Base-by-base conservation (phyloP, 108 stramenopile genomes). In the Pseudonitzschia multiseries region DNA sequence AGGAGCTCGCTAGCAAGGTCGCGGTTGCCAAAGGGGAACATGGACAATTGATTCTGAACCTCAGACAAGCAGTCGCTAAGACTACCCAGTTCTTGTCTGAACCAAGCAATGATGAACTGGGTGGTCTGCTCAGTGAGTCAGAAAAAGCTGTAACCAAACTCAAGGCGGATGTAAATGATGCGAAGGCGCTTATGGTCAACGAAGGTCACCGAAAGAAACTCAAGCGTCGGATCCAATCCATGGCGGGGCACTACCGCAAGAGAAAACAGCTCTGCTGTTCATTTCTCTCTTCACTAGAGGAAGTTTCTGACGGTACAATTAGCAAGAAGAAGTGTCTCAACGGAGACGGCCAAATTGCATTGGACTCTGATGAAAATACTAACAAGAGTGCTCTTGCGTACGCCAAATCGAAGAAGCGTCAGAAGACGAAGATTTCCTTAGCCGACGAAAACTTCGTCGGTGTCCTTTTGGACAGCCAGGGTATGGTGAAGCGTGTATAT, bases 331-430 rank as follows among this genome's bases (percentile, higher is more conserved):
- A 94, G 65, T 88, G 85, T 62, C 63, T 87, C 33, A 73, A 43
- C 8, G 89, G 90, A 6, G 90, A 91, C 27, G 93, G 93, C 8
- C 89, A 75, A n/a, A 86, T 94, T 32, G 82, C 84, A 13, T 74
- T 91, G 31, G 93, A 93, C 22, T 40, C 83, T 5, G 93, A 94
- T 50, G 90, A 94, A 61, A 68, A 40, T 2, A 84, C 72, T 24
- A 73, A 83, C 36, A 82, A 81, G 50, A 79, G 77, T 18, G 83
- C 87, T 9, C 60, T 77, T 12, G 76, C 77, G 5, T 90, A 60
- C 52, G 80, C 74, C 17, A 70, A 71, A 57, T 50, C 75, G 17
- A 83, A 85, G 60, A 53, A 26, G 21, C 18, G 14, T 13, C 28
- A 46, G 17, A 42, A 65, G 56, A 53, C 21, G 10, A 61, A 32